A percentile compares a stretch with the other conserved stretches of the same genome.
Conservation (phyloP, 352 stramenopile species). For the Phytophthora cryptogea region DNA sequence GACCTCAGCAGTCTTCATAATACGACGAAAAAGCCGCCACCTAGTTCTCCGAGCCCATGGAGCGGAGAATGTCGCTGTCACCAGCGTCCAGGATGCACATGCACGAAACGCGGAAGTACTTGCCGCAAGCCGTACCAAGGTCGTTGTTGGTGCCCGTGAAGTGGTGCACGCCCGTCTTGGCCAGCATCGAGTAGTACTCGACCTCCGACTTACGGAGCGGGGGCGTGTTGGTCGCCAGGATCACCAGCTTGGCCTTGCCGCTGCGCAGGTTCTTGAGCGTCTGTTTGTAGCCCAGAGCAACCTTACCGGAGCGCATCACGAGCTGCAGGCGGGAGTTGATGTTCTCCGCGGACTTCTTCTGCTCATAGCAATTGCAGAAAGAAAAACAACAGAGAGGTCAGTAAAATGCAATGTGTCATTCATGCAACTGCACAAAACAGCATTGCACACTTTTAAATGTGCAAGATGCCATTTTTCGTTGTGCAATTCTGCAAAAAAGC, state of each 20-base stretch:
- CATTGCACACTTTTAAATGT: neutral
- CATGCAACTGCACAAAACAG: neutral
- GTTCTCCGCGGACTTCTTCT: conserved; percentile 98
- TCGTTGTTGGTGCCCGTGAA: conserved; percentile 98
- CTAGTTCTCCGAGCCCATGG: conserved; percentile 32
- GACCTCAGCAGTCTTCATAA: conserved; percentile 1
- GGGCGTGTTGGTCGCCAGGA: conserved; percentile 98
- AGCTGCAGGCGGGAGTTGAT: conserved; percentile 99
- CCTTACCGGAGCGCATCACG: conserved; percentile 99
- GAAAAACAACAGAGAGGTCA: no score
- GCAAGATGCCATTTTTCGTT: neutral
- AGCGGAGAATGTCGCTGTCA: conserved; percentile 98
- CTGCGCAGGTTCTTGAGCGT: conserved; percentile 97
- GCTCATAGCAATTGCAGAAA: no score
- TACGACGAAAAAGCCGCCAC: neutral
- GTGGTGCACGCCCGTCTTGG: conserved; percentile 98
- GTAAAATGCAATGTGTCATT: neutral
- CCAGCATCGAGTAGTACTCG: conserved; percentile 99
- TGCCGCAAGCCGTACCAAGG: conserved; percentile 98
- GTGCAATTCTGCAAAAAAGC: no score
- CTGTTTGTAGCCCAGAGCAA: conserved; percentile 98
- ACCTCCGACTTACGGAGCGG: conserved; percentile 99
- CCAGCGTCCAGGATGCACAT: conserved; percentile 96
- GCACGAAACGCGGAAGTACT: conserved; percentile 98
- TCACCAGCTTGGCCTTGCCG: conserved; percentile 97